Conservation (phyloP, 2,329 filamentous ascomycete species). For the Helicocarpus griseus region DNA sequence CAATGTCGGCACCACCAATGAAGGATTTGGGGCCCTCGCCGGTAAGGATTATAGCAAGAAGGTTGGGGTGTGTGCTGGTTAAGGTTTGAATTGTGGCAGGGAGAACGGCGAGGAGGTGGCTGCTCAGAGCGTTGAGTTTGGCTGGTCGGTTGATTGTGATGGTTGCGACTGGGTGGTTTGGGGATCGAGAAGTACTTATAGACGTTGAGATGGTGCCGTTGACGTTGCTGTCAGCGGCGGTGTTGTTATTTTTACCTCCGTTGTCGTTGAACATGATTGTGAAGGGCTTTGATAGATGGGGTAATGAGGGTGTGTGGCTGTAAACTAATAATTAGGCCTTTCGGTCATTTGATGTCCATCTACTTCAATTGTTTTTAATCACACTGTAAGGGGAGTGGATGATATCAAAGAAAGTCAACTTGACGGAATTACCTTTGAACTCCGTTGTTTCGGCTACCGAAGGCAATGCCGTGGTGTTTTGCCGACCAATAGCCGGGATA, state of each 20-base stretch:
- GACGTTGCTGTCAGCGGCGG: neutral
- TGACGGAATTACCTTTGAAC: neutral
- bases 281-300: neutral
- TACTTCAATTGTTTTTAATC: no score
- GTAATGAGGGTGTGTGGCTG: neutral
- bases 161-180: conserved; percentile 12
- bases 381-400: no score
- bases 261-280: neutral
- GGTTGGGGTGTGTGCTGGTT: conserved; percentile 9
- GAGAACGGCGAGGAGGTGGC: conserved; percentile 14
- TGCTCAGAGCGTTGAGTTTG: conserved; percentile 22
- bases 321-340: neutral
- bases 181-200: neutral
- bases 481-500: neutral
- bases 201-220: neutral
- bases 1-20: conserved; percentile 78
- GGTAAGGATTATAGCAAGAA: conserved; percentile 33
- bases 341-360: no score
- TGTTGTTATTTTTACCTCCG: neutral
- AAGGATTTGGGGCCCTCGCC: conserved; percentile 80
- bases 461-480: neutral
- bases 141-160: conserved; percentile 18
- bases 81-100: conserved; percentile 12
- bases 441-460: neutral
- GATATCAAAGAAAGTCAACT: neutral